Evolutionary conservation across 1,139 yeast species (phyloP).

Genomic region (Diutina scorzettiae): DNA sequence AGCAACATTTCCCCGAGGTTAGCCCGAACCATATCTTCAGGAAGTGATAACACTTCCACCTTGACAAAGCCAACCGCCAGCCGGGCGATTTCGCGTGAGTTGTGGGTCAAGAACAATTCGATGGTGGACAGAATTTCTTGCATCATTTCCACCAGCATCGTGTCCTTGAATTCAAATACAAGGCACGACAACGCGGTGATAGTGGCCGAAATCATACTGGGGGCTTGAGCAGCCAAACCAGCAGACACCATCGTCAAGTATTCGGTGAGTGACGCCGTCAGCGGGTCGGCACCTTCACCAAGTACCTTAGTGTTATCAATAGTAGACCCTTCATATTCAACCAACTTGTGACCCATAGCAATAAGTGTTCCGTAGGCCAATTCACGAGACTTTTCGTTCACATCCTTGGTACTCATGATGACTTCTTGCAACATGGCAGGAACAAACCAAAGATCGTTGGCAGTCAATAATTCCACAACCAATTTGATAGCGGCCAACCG

Average conservation of each 20-base stretch:
- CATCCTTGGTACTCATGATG: slow-evolving; percentile 85
- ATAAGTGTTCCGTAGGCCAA: slow-evolving; percentile 67
- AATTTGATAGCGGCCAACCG: slow-evolving; percentile 59
- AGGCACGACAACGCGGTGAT: slow-evolving; percentile 83
- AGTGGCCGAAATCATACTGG: slow-evolving; percentile 94
- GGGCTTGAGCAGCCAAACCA: slow-evolving; percentile 87
- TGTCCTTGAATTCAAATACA: slow-evolving; percentile 71
- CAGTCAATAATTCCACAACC: slow-evolving; percentile 50
- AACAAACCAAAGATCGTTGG: slow-evolving; percentile 55
- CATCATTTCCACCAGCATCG: slow-evolving; percentile 42
- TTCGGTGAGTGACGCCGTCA: slow-evolving; percentile 64
- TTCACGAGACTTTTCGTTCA: slow-evolving; percentile 83
- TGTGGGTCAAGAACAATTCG: slow-evolving; percentile 80
- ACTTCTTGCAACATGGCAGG: slow-evolving; percentile 80
- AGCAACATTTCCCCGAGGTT: slow-evolving; percentile 55
- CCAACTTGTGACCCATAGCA: slow-evolving; percentile 72
- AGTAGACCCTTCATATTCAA: slow-evolving; percentile 42
- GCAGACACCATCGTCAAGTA: slow-evolving; percentile 91
- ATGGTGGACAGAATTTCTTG: slow-evolving; percentile 78
- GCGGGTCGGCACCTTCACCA: slow-evolving; percentile 56
- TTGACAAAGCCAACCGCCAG: slow-evolving; percentile 91
- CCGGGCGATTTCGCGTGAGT: slow-evolving; percentile 86
- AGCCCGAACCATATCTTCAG: slow-evolving; percentile 62
- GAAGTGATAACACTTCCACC: slow-evolving; percentile 77
- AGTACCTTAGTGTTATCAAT: slow-evolving; percentile 58